phyloP scores from a whole-genome alignment of 345 rosid genomes.

The Dimocarpus longan region DNA sequence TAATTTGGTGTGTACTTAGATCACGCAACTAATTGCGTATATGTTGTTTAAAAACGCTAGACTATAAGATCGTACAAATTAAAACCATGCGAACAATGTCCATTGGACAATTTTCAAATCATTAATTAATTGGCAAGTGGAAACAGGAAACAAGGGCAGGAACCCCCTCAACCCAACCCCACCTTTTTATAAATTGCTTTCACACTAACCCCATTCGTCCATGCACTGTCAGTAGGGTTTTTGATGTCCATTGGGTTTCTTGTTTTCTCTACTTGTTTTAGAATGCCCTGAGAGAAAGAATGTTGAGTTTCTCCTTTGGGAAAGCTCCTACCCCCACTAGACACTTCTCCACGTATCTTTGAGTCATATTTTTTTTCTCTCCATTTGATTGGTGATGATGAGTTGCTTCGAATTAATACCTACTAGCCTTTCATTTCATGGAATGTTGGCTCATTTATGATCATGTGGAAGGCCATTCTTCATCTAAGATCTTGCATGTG shows the following conservation, averaged over 20 bases:
- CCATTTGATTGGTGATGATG: conserved; percentile 11
- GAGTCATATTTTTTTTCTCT: background rate
- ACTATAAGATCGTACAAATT: background rate
- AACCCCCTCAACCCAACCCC: background rate
- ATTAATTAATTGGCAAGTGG: background rate
- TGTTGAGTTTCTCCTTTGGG: conserved; percentile 37
- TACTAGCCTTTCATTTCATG: no score
- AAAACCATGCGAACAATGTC: background rate
- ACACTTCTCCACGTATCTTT: background rate
- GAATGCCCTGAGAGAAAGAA: conserved; percentile 8
- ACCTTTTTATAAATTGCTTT: conserved; percentile 21
- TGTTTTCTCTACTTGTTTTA: conserved; percentile 16
- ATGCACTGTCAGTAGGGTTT: conserved; percentile 28
- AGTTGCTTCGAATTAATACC: background rate
- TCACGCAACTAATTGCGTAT: no score
- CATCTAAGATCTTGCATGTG: conserved; percentile 69
- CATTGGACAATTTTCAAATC: background rate
- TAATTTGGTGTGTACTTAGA: no score
- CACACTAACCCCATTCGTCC: conserved; percentile 26
- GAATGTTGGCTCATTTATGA: background rate
- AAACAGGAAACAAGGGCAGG: background rate
- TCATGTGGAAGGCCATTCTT: background rate
- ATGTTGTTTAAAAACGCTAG: no score
- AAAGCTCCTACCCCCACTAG: conserved; percentile 1
- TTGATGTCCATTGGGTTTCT: conserved; percentile 37